phyloP scores from a whole-genome alignment of 805 yeast species.

The Dipodascopsis uninucleata region DNA sequence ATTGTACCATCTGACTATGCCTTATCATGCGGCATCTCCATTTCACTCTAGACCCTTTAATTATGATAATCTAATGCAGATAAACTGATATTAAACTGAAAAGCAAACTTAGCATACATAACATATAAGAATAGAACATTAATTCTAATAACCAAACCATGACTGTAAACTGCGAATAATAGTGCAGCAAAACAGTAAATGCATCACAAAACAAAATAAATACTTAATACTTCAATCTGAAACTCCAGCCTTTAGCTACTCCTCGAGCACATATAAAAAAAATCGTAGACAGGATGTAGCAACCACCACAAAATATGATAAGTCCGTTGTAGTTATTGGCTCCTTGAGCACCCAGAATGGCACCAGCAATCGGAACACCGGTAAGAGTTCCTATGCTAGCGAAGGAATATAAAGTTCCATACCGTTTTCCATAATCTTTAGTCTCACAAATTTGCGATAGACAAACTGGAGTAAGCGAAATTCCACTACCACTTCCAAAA shows the following conservation, averaged over 20 bases:
- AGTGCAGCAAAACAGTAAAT: no score
- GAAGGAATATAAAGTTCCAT: conserved; percentile 59
- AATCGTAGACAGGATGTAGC: conserved; percentile 32
- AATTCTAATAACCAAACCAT: no score
- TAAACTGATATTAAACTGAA: no score
- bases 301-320: conserved; percentile 35
- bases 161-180: no score
- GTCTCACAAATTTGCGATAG: conserved; percentile 63
- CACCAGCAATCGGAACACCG: conserved; percentile 41
- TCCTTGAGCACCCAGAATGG: conserved; percentile 30
- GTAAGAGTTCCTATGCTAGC: conserved; percentile 39
- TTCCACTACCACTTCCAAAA: conserved; percentile 56
- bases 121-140: no score
- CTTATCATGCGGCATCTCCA: no score
- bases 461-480: conserved; percentile 66
- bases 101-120: no score
- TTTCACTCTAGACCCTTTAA: no score
- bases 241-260: conserved; percentile 31
- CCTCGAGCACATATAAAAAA: conserved; percentile 32
- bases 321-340: conserved; percentile 33
- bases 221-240: no score
- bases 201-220: no score
- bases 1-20: no score
- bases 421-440: conserved; percentile 62
- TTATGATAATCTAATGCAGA: no score